Conservation (phyloP, 2,329 filamentous ascomycete species). For the Pleomassaria siparia region DNA sequence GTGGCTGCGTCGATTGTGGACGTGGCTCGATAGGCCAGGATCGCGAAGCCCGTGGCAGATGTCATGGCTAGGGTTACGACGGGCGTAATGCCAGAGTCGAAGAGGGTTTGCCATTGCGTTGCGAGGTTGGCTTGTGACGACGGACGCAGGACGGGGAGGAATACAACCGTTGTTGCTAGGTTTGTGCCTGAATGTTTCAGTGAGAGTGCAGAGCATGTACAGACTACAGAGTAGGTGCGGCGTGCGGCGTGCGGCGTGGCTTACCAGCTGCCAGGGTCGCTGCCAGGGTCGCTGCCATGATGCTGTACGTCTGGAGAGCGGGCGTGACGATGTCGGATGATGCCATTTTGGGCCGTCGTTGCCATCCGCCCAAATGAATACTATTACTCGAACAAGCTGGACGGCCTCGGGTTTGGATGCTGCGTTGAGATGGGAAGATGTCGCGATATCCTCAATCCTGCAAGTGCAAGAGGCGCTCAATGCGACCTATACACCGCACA, state of each 20-base stretch:
- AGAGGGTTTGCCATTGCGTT: slow-evolving; percentile 24
- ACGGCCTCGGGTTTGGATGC: neutral
- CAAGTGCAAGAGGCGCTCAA: neutral
- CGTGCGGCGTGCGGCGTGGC: too few relatives aligned
- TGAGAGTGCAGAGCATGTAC: too few relatives aligned
- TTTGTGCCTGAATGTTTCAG: slow-evolving; percentile 13
- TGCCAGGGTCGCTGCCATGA: slow-evolving; percentile 21
- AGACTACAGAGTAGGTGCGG: too few relatives aligned
- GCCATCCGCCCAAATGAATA: too few relatives aligned
- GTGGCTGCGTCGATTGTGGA: neutral
- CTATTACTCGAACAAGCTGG: too few relatives aligned
- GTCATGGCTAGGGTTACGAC: slow-evolving; percentile 17
- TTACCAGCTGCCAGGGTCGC: slow-evolving; percentile 11
- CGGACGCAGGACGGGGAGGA: slow-evolving; percentile 18
- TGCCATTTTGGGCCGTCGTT: neutral
- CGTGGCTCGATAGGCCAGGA: slow-evolving; percentile 13
- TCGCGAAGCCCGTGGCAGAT: slow-evolving; percentile 18
- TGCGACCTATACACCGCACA: neutral
- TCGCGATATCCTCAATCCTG: neutral
- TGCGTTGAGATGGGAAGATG: neutral
- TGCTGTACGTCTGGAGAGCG: slow-evolving; percentile 19
- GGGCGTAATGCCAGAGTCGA: slow-evolving; percentile 19
- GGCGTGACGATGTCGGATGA: slow-evolving; percentile 9
- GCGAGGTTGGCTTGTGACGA: slow-evolving; percentile 11
- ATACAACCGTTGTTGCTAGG: slow-evolving; percentile 18